These are phyloP conservation scores for Backusella mclennaniae DNA, from an alignment of 192 early-diverging fungal species.

Conservation along the genomic window DNA sequence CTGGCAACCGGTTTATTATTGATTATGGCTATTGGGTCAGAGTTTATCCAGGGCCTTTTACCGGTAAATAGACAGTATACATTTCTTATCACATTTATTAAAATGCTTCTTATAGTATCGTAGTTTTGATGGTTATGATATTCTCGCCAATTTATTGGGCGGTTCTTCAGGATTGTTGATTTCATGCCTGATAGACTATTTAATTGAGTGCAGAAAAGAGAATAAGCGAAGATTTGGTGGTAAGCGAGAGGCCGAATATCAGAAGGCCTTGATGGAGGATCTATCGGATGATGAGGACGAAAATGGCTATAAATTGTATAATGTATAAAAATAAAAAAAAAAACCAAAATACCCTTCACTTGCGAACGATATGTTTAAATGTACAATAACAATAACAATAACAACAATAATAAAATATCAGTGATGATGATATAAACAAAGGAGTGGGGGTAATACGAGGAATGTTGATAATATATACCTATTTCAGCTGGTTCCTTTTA, in stretches of 20 bases:
- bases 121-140: constrained; percentile 37
- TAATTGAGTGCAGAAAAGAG: constrained; percentile 13
- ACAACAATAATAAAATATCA: no score
- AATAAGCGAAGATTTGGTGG: constrained; percentile 31
- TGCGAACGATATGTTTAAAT: neutral
- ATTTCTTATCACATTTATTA: neutral
- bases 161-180: constrained; percentile 20
- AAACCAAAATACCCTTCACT: neutral
- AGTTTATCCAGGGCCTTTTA: constrained; percentile 35
- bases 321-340: neutral
- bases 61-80: constrained; percentile 23
- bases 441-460: neutral
- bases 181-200: constrained; percentile 20
- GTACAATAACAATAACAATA: neutral
- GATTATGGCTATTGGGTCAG: constrained; percentile 26
- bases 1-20: constrained; percentile 18
- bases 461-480: neutral
- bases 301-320: neutral
- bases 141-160: constrained; percentile 33
- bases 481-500: neutral
- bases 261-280: constrained; percentile 34
- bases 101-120: constrained; percentile 28
- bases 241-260: constrained; percentile 27
- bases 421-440: neutral
- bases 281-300: constrained; percentile 15